These are phyloP conservation scores for Penicillium psychrosexuale DNA, from an alignment of 2,329 filamentous ascomycete genomes.

Conservation along the genomic window DNA sequence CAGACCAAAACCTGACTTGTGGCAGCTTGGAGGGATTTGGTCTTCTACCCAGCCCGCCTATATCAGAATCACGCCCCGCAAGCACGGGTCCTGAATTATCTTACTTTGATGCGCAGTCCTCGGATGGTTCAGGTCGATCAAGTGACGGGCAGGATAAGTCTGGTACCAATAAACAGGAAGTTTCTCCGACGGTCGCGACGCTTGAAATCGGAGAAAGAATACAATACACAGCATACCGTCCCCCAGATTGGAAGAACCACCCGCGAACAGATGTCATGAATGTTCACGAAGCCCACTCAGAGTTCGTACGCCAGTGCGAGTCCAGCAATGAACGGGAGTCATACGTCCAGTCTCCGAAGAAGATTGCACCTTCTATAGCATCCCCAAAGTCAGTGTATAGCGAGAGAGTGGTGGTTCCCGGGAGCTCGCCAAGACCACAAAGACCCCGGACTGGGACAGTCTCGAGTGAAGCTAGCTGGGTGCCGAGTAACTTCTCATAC, in stretches of 20 bases:
- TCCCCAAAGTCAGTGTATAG: slow-evolving; percentile 7
- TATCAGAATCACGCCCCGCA: slow-evolving; percentile 33
- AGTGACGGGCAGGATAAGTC: background rate
- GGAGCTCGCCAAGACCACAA: slow-evolving; percentile 24
- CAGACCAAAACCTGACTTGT: slow-evolving; percentile 35
- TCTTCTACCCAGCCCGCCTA: slow-evolving; percentile 37
- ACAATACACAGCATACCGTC: slow-evolving; percentile 17
- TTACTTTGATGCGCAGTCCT: slow-evolving; percentile 25
- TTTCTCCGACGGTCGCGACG: background rate
- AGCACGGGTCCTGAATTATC: slow-evolving; percentile 27
- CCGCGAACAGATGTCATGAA: slow-evolving; percentile 23
- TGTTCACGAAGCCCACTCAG: slow-evolving; percentile 35
- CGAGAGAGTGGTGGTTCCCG: slow-evolving; percentile 1
- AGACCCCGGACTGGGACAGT: slow-evolving; percentile 34
- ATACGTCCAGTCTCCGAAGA: slow-evolving; percentile 8
- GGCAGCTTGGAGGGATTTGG: slow-evolving; percentile 34
- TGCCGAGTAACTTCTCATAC: slow-evolving; percentile 37
- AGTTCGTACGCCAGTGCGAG: slow-evolving; percentile 30
- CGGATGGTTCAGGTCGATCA: background rate
- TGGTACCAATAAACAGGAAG: background rate
- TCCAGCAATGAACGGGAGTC: slow-evolving; percentile 14
- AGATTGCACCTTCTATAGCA: slow-evolving; percentile 5
- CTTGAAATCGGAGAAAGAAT: slow-evolving; percentile 3
- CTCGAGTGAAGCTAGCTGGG: slow-evolving; percentile 40
- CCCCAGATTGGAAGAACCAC: slow-evolving; percentile 13